A percentile compares a stretch with the other conserved stretches of the same genome.
phyloP scores from a whole-genome alignment of 2,329 filamentous ascomycete species.

The Aspergillus proliferans region DNA sequence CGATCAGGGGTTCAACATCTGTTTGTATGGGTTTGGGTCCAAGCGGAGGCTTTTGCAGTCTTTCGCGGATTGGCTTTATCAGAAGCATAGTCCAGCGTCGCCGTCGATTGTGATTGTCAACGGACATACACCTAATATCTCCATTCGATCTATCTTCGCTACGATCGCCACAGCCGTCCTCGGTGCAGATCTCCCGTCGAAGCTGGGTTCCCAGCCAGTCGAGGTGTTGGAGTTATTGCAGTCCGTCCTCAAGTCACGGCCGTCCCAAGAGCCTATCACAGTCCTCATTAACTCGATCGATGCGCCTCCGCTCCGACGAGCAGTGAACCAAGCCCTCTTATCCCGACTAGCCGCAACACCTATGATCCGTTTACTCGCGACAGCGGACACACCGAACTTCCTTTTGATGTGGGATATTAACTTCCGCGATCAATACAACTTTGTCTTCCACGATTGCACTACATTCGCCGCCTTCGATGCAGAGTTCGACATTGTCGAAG shows the following conservation, averaged over 20 bases:
- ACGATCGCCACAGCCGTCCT: constrained; percentile 61
- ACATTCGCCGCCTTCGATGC: constrained; percentile 71
- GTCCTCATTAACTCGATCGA: constrained; percentile 85
- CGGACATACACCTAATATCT: constrained; percentile 58
- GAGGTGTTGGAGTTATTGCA: constrained; percentile 64
- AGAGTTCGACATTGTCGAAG: constrained; percentile 80
- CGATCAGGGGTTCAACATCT: constrained; percentile 77
- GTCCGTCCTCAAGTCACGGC: constrained; percentile 50
- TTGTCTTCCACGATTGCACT: constrained; percentile 89
- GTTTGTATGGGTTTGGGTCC: constrained; percentile 87
- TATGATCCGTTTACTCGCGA: constrained; percentile 66
- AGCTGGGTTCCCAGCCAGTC: constrained; percentile 58
- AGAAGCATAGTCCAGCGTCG: constrained; percentile 26
- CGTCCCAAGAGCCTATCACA: constrained; percentile 46
- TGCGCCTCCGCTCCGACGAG: constrained; percentile 65
- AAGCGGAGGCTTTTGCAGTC: constrained; percentile 69
- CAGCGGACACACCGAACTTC: constrained; percentile 83
- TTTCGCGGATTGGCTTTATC: constrained; percentile 67
- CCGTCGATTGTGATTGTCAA: constrained; percentile 76
- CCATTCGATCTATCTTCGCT: constrained; percentile 40
- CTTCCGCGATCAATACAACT: constrained; percentile 74
- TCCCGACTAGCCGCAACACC: constrained; percentile 70
- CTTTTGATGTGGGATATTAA: constrained; percentile 83
- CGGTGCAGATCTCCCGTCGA: constrained; percentile 37
- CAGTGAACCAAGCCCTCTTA: constrained; percentile 63